These are phyloP conservation scores for Fimicolochytrium jonesii DNA, from an alignment of 192 early-diverging fungal species.

Conservation along the genomic window DNA sequence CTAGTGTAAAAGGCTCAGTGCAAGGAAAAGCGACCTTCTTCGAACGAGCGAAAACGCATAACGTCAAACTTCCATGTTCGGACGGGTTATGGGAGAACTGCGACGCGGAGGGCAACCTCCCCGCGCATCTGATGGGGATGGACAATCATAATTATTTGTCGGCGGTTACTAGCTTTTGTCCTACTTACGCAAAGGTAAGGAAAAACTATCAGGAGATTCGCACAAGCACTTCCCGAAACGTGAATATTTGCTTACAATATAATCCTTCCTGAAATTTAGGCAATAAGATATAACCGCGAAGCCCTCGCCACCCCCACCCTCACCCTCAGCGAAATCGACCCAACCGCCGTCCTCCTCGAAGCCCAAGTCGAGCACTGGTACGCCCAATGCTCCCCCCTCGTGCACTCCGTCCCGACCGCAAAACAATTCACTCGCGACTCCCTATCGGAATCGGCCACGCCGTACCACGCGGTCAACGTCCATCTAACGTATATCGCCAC, in stretches of 20 bases:
- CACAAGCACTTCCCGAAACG: background rate
- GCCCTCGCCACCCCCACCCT: background rate
- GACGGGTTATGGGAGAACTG: conserved; percentile 12
- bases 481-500: background rate
- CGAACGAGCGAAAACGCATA: background rate
- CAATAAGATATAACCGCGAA: background rate
- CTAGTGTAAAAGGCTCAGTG: background rate
- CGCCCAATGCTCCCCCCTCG: background rate
- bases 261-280: background rate
- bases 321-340: background rate
- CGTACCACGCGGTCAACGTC: background rate
- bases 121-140: background rate
- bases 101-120: conserved; percentile 4
- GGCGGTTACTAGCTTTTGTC: background rate
- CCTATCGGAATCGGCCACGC: background rate
- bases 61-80: background rate
- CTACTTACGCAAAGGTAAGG: background rate
- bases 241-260: background rate
- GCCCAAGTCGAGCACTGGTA: conserved; percentile 2
- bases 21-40: background rate
- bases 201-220: background rate
- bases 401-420: background rate
- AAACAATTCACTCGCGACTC: background rate
- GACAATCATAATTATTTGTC: background rate
- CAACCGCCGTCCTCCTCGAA: background rate